Evolutionary conservation across 148 eudicot genomes (phyloP).

Genomic region (Spergularia marina): DNA sequence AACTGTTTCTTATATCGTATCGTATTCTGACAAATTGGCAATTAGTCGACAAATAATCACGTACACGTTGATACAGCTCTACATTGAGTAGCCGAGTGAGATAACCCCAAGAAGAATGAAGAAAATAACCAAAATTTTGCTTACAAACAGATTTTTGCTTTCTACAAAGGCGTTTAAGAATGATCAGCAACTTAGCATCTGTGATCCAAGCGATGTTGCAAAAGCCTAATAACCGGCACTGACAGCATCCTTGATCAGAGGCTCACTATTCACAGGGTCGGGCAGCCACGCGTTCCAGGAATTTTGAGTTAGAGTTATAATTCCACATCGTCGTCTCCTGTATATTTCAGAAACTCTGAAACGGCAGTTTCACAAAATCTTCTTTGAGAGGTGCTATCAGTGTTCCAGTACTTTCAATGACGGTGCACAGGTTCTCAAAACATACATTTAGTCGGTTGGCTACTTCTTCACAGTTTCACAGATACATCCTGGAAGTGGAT

Average conservation of each 20-base stretch:
- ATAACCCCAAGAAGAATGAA: neutral
- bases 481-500: conserved; percentile 91
- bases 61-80: neutral
- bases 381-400: neutral
- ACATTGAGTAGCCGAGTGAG: neutral
- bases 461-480: conserved; percentile 45
- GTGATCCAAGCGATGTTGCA: neutral
- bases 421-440: neutral
- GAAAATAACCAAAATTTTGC: conserved; percentile 14
- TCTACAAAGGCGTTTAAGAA: neutral
- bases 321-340: neutral
- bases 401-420: neutral
- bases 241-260: neutral
- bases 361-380: neutral
- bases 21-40: neutral
- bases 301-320: neutral
- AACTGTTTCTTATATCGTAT: neutral
- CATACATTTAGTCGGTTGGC: neutral
- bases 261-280: neutral
- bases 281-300: neutral
- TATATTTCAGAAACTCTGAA: conserved; percentile 5
- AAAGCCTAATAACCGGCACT: neutral
- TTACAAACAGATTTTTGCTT: conserved; percentile 7
- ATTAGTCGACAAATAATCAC: neutral
- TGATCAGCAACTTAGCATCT: neutral